Evolutionary conservation across 2,329 filamentous ascomycete genomes (phyloP), one percentile per base, ranked within the genome.

Genomic region (Lojkania enalia): DNA sequence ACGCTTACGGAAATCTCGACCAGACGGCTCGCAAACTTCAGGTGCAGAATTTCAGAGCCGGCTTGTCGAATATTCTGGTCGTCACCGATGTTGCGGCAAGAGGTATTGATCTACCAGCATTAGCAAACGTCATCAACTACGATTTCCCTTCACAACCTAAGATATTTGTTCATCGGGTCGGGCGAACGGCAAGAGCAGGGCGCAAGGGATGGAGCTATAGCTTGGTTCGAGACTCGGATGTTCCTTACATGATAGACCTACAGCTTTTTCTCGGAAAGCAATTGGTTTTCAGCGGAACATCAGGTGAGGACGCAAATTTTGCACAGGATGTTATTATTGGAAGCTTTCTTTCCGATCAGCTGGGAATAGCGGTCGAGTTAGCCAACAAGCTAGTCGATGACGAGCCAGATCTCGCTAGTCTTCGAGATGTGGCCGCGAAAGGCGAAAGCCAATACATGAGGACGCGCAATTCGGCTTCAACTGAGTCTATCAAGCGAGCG

Each of bases 111-210:
- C 96, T 99, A 56, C 94, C 94, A 0, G 82, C 96, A 35, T 79
- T 99, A 25, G 91, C 90, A 44, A 97, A 99, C 66, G 94, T 99
- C 47, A 92, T 99, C 76, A 97, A 99, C 76, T 99, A 95, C 71
- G 92, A 97, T 64, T 99, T 99, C 54, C 92, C 94, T 2, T 88
- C 92, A 1, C 94, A 97, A 62, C 90, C 94, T 15, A 99, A 99
- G 72, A 85, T 99, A 31, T 99, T 95, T 61, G 87, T 99, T 20
- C 94, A 99, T 71, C 86, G 94, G 66, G 94, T 99, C 35, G 94
- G 94, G 60, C 86, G 94, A 73, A 99, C 95, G 19, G 95, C 94
- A 30, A 84, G 94, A 80, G 95, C 95, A 33, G 94, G 92, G 12
- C 86, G 90, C 60, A 84, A 86, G 54, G 94, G 94, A 51, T 97